These are phyloP conservation scores for Babjeviella inositovora DNA, from an alignment of 805 yeast genomes.

Conservation along the genomic window DNA sequence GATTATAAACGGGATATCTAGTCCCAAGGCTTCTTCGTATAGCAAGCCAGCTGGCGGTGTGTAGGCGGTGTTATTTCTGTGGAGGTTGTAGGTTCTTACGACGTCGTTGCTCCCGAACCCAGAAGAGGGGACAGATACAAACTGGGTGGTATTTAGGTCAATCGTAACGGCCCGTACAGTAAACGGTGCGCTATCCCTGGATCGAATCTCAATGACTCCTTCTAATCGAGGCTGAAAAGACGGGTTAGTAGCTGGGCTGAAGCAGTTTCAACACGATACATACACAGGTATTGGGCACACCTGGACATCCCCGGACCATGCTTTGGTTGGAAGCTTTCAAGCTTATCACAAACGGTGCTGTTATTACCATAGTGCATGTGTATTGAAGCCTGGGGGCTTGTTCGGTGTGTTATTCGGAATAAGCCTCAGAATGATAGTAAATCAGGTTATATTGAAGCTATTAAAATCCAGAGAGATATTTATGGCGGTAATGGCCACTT, in stretches of 20 bases:
- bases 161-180: constrained; percentile 28
- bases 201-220: constrained; percentile 37
- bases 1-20: constrained; percentile 44
- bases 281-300: constrained; percentile 37
- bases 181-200: constrained; percentile 29
- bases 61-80: constrained; percentile 15
- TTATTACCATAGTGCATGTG: too few species aligned
- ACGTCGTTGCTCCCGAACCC: constrained; percentile 16
- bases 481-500: too few species aligned
- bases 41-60: constrained; percentile 21
- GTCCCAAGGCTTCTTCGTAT: constrained; percentile 24
- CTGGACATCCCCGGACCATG: constrained; percentile 54
- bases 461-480: too few species aligned
- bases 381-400: too few species aligned
- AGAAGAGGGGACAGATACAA: constrained; percentile 18
- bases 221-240: constrained; percentile 32
- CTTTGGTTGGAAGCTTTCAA: constrained; percentile 34
- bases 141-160: constrained; percentile 31
- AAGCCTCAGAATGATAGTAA: too few species aligned
- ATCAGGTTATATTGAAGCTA: too few species aligned
- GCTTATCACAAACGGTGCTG: constrained; percentile 8
- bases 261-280: constrained; percentile 6
- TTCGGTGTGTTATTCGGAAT: too few species aligned
- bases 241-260: constrained; percentile 4
- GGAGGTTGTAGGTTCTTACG: constrained; percentile 14